phyloP scores from a whole-genome alignment of 2,329 filamentous ascomycete genomes.

The Cytospora piceicola region DNA sequence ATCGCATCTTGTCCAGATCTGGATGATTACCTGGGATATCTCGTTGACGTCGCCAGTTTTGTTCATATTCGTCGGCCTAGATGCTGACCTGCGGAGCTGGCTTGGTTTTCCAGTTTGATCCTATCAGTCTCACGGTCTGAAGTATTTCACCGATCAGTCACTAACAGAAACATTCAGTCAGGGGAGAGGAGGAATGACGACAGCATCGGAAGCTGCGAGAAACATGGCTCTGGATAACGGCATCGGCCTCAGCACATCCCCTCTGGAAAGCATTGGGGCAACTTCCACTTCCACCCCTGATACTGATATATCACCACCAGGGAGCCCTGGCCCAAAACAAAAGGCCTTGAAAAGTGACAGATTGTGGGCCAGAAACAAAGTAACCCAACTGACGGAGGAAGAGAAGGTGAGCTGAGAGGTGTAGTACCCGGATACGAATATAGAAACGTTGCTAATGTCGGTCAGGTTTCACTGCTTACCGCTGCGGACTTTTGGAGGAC shows the following conservation, averaged over 20 bases:
- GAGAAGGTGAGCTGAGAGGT: slow-evolving; percentile 54
- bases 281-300: slow-evolving; percentile 54
- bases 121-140: neutral
- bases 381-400: slow-evolving; percentile 56
- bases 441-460: slow-evolving; percentile 24
- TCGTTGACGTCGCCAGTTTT: slow-evolving; percentile 7
- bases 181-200: slow-evolving; percentile 31
- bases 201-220: slow-evolving; percentile 35
- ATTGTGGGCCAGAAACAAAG: slow-evolving; percentile 50
- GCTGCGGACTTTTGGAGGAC: slow-evolving; percentile 74
- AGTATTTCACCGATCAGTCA: neutral
- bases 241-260: slow-evolving; percentile 43
- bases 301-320: slow-evolving; percentile 53
- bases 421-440: neutral
- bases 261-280: slow-evolving; percentile 41
- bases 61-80: neutral
- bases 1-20: slow-evolving; percentile 2
- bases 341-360: slow-evolving; percentile 44
- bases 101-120: neutral
- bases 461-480: slow-evolving; percentile 60
- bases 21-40: neutral
- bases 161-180: neutral
- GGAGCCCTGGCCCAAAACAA: slow-evolving; percentile 47
- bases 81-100: neutral
- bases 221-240: slow-evolving; percentile 39